These are phyloP conservation scores for Leptosphaerulina australis DNA, from an alignment of 2,329 filamentous ascomycete genomes.

Conservation along the genomic window DNA sequence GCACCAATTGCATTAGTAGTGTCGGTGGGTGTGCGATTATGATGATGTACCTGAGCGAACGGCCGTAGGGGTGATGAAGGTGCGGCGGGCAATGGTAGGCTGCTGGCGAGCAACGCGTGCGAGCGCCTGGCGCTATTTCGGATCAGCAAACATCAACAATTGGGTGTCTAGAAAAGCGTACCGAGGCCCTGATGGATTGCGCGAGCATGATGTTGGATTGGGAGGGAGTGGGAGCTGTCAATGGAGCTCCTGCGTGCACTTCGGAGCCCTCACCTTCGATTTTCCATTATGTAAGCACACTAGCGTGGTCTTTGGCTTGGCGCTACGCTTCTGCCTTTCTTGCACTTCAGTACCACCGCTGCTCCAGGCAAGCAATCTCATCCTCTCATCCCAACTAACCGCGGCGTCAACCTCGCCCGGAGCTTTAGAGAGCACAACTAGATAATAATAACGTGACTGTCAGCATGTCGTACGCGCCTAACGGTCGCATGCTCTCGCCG, in stretches of 20 bases:
- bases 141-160: constrained; percentile 34
- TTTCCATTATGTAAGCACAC: constrained; percentile 8
- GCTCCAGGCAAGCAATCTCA: constrained; percentile 17
- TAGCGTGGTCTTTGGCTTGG: constrained; percentile 24
- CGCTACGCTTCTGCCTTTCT: constrained; percentile 7
- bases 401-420: constrained; percentile 25
- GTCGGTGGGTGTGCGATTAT: constrained; percentile 25
- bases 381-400: constrained; percentile 28
- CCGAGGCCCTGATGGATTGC: constrained; percentile 66
- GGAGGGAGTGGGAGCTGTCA: constrained; percentile 36
- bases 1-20: constrained; percentile 45
- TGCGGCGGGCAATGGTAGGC: constrained; percentile 62
- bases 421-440: constrained; percentile 21
- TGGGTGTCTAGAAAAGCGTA: constrained; percentile 45
- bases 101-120: constrained; percentile 65
- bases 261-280: constrained; percentile 14
- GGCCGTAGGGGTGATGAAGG: constrained; percentile 66
- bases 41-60: constrained; percentile 65
- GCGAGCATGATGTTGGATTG: constrained; percentile 59
- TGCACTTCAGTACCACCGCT: constrained; percentile 5
- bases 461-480: constrained; percentile 43
- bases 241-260: constrained; percentile 26
- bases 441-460: constrained; percentile 19
- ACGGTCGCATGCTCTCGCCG: constrained; percentile 50
- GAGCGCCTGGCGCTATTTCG: constrained; percentile 63